Percentiles rank a stretch among this genome's conserved stretches.
phyloP scores from a whole-genome alignment of 139 green algal genomes.

The Desmodesmus armatus region DNA sequence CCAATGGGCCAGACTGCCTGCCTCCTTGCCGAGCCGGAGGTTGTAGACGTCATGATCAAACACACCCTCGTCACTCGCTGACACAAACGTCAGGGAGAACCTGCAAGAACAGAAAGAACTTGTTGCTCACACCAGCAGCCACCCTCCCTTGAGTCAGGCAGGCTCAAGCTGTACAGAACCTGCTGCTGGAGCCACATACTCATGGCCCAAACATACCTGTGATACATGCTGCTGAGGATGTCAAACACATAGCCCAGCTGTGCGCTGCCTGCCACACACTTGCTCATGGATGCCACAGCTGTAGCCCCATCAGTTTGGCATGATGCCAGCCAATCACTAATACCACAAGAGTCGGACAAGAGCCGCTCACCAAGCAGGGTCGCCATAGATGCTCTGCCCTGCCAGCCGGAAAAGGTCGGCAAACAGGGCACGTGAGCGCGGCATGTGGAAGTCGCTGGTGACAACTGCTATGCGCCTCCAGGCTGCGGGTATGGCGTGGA shows the following conservation, averaged over 20 bases:
- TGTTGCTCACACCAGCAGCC: no score
- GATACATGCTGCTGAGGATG: no score
- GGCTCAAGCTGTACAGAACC: no score
- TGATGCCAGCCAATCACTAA: no score
- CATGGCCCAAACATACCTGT: no score
- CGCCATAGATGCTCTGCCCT: constrained; percentile 44
- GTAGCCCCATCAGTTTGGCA: not conserved
- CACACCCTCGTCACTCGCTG: constrained; percentile 68
- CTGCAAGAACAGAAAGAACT: constrained; percentile 31
- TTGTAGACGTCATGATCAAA: constrained; percentile 65
- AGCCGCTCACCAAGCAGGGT: constrained; percentile 39
- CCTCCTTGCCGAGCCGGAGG: constrained; percentile 61
- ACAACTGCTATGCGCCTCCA: constrained; percentile 75
- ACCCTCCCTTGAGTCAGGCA: no score
- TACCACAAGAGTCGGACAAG: no score
- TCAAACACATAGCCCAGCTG: not conserved
- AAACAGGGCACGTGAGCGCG: constrained; percentile 75
- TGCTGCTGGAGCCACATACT: no score
- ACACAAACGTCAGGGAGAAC: constrained; percentile 47
- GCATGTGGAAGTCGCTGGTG: constrained; percentile 87
- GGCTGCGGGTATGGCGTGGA: constrained; percentile 80
- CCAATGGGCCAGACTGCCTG: constrained; percentile 63
- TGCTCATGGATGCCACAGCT: not conserved
- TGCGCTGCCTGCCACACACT: not conserved
- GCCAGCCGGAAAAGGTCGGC: constrained; percentile 64